Conservation (phyloP, 2,329 filamentous ascomycete genomes). For the Tolypocladium cylindrosporum region DNA sequence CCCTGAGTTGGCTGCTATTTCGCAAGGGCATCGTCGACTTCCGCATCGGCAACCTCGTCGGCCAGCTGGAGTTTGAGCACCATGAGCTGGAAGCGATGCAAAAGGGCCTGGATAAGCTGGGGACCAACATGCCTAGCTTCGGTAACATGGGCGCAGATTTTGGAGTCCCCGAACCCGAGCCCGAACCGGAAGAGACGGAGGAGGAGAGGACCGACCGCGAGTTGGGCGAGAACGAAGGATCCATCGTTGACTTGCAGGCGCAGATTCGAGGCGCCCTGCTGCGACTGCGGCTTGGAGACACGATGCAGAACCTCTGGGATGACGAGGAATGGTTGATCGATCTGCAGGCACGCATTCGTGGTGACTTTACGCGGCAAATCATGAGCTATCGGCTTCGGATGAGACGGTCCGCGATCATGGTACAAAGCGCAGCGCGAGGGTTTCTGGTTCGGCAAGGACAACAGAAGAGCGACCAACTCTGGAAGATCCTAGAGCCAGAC, state of each 20-base stretch:
- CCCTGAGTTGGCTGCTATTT: conserved; percentile 92
- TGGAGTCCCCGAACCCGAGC: conserved; percentile 64
- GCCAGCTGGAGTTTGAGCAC: conserved; percentile 93
- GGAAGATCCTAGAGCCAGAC: conserved; percentile 59
- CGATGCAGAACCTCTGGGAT: conserved; percentile 88
- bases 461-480: conserved; percentile 53
- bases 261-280: conserved; percentile 75
- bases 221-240: conserved; percentile 62
- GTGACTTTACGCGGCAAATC: conserved; percentile 78
- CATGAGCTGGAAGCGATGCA: conserved; percentile 96
- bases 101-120: conserved; percentile 91
- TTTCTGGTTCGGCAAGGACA: conserved; percentile 59
- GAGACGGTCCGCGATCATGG: conserved; percentile 65
- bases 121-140: conserved; percentile 94
- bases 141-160: conserved; percentile 96
- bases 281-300: conserved; percentile 64
- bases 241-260: conserved; percentile 72
- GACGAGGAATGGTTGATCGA: conserved; percentile 68
- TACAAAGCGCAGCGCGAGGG: conserved; percentile 73
- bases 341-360: conserved; percentile 77
- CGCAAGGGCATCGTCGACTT: conserved; percentile 93
- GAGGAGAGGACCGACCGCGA: conserved; percentile 81
- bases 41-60: conserved; percentile 90
- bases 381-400: conserved; percentile 74
- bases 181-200: conserved; percentile 77